Percentiles rank a stretch among this genome's conserved stretches.
These are phyloP conservation scores for Leishmania major DNA, from an alignment of 208 protist species.

Conservation along the genomic window DNA sequence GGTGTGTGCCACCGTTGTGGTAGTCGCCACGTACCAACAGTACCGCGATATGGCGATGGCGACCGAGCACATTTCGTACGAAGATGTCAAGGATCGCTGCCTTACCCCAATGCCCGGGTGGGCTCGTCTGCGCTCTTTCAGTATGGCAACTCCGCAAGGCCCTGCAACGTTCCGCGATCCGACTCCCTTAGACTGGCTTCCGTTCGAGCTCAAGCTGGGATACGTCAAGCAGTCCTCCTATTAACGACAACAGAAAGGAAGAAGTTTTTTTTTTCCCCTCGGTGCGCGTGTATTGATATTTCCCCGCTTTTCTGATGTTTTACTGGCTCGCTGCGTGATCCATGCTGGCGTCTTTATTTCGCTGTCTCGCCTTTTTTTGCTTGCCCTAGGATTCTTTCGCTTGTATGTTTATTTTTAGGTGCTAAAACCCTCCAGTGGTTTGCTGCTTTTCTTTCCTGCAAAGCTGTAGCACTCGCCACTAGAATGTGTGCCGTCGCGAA, in stretches of 20 bases:
- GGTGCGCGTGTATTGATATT: background rate
- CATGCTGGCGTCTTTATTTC: background rate
- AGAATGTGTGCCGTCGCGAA: slow-evolving; percentile 1
- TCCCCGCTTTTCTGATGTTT: background rate
- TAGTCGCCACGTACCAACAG: slow-evolving; percentile 74
- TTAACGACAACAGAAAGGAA: slow-evolving; percentile 29
- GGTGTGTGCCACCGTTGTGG: slow-evolving; percentile 38
- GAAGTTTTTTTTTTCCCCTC: background rate
- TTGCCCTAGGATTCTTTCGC: background rate
- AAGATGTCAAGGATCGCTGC: slow-evolving; percentile 89
- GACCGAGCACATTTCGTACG: slow-evolving; percentile 86
- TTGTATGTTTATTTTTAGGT: background rate
- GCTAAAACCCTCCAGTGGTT: background rate
- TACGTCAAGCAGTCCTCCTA: slow-evolving; percentile 91
- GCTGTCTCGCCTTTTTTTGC: background rate
- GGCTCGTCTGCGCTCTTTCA: slow-evolving; percentile 63
- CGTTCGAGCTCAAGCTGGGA: slow-evolving; percentile 90
- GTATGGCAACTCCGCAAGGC: slow-evolving; percentile 68
- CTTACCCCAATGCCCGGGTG: slow-evolving; percentile 89
- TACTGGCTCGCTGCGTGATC: slow-evolving; percentile 1
- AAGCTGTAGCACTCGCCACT: background rate
- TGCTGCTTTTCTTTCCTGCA: background rate
- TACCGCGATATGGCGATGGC: slow-evolving; percentile 88
- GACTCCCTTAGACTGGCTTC: slow-evolving; percentile 90
- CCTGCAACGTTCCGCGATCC: slow-evolving; percentile 82